Percentiles rank a stretch among this genome's conserved stretches.
These are phyloP conservation scores for Saccharomyces hybrid DNA, from an alignment of 1,139 yeast genomes.

Conservation along the genomic window DNA sequence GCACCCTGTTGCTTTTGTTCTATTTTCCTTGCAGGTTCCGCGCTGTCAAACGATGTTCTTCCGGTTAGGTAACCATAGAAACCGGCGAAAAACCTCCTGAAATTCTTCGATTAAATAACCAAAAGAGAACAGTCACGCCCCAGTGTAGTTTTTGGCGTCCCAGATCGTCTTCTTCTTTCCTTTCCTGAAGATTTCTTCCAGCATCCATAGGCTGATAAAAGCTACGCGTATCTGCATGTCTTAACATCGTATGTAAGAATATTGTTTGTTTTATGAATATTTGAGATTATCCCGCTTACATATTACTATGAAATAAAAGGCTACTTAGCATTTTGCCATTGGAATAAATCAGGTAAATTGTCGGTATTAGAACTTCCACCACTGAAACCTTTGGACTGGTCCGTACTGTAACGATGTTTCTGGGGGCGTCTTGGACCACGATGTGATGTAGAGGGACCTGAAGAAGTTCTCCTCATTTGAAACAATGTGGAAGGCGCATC, in stretches of 20 bases:
- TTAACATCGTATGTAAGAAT: background rate
- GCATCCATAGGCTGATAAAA: background rate
- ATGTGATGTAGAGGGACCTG: constrained; percentile 3
- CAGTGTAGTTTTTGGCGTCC: background rate
- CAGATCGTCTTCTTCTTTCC: background rate
- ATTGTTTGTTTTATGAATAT: background rate
- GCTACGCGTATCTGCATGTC: background rate
- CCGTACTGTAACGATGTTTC: constrained; percentile 3
- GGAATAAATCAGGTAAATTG: constrained; percentile 18
- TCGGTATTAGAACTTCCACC: constrained; percentile 6
- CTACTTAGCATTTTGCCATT: constrained; percentile 25
- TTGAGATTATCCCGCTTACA: background rate
- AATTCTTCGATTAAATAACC: background rate
- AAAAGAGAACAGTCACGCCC: background rate
- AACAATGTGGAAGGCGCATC: background rate
- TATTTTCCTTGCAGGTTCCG: background rate
- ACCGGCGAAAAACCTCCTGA: background rate
- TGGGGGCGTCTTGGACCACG: constrained; percentile 15
- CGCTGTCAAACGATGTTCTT: background rate
- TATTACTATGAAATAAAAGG: background rate
- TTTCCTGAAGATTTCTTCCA: background rate
- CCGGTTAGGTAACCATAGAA: background rate
- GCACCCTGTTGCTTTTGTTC: background rate
- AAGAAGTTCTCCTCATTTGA: background rate
- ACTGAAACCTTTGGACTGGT: constrained; percentile 1